Evolutionary conservation across 148 eudicot genomes (phyloP).

Genomic region (Cornus controversa): DNA sequence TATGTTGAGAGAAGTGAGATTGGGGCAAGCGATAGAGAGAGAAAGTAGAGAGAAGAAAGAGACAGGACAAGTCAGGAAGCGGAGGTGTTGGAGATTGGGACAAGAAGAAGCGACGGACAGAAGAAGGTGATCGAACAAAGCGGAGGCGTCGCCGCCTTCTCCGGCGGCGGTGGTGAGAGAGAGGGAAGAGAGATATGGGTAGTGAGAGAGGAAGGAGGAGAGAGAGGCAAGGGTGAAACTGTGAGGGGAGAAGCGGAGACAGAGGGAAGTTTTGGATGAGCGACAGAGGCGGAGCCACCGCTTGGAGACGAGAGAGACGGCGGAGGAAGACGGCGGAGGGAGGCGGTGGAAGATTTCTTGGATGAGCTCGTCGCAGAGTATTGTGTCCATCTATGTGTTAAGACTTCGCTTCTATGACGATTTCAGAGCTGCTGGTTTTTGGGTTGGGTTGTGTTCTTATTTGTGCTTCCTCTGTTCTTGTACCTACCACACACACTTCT

Average conservation of each 20-base stretch:
- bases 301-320: constrained; percentile 54
- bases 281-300: constrained; percentile 72
- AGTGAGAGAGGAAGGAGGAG: constrained; percentile 36
- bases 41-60: constrained; percentile 33
- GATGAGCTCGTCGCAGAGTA: constrained; percentile 62
- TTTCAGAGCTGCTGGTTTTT: not conserved
- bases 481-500: no score
- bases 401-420: not conserved
- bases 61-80: constrained; percentile 34
- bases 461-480: not conserved
- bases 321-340: constrained; percentile 38
- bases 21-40: constrained; percentile 37
- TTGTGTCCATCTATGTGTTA: constrained; percentile 39
- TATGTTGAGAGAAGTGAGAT: constrained; percentile 42
- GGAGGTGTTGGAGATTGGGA: constrained; percentile 36
- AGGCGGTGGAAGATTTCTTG: constrained; percentile 63
- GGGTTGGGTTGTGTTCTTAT: not conserved
- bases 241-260: constrained; percentile 33
- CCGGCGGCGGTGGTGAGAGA: constrained; percentile 28
- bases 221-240: constrained; percentile 18
- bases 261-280: constrained; percentile 44
- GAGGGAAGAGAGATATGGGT: constrained; percentile 35
- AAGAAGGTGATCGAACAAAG: constrained; percentile 26
- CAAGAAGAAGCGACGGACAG: constrained; percentile 30
- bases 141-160: constrained; percentile 1